Evolutionary conservation across 2,329 filamentous ascomycete species (phyloP).

Genomic region (Elsinoe fawcettii): DNA sequence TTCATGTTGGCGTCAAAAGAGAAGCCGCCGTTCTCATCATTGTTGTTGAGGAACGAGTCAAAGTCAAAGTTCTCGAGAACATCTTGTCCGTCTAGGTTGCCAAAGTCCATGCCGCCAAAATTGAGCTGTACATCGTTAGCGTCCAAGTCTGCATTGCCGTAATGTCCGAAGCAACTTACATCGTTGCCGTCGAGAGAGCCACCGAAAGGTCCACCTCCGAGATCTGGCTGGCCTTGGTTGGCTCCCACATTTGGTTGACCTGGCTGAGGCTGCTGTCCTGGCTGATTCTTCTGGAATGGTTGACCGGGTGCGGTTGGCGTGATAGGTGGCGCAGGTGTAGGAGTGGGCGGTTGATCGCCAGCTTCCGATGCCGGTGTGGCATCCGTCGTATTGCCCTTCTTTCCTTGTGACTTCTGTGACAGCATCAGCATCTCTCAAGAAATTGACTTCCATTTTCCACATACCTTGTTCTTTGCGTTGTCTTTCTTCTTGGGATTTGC

Average conservation of each 20-base stretch:
- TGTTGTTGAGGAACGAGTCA: conserved; percentile 56
- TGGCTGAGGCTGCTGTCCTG: conserved; percentile 26
- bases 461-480: conserved; percentile 62
- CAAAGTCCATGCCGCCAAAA: conserved; percentile 35
- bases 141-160: not conserved
- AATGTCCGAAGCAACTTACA: conserved; percentile 24
- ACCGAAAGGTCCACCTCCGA: conserved; percentile 36
- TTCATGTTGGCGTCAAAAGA: conserved; percentile 31
- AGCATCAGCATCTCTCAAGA: conserved; percentile 13
- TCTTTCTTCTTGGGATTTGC: conserved; percentile 67
- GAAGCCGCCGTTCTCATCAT: conserved; percentile 37
- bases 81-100: conserved; percentile 49
- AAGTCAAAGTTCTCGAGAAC: conserved; percentile 62
- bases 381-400: conserved; percentile 33
- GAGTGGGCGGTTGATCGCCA: conserved; percentile 39
- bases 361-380: conserved; percentile 36
- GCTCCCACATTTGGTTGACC: conserved; percentile 22
- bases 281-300: conserved; percentile 33
- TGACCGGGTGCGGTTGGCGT: conserved; percentile 36
- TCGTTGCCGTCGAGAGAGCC: conserved; percentile 29
- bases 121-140: conserved; percentile 24
- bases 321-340: conserved; percentile 42
- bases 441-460: conserved; percentile 29
- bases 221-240: conserved; percentile 24
- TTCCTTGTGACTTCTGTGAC: conserved; percentile 24